Evolutionary conservation across 2,329 filamentous ascomycete genomes (phyloP).

Genomic region (Cryphonectria naterciae): DNA sequence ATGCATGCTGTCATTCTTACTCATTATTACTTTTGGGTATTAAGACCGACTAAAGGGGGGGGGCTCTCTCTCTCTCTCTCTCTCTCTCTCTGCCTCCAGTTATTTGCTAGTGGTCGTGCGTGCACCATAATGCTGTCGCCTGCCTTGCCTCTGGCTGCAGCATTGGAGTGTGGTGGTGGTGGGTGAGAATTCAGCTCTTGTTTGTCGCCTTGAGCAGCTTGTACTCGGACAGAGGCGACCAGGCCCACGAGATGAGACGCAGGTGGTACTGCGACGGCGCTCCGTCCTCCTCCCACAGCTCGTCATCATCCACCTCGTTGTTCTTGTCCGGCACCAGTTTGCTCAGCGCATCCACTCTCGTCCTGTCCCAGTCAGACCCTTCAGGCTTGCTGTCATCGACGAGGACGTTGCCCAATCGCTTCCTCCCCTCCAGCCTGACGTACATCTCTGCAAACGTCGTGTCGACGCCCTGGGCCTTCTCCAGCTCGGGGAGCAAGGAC

Average conservation of each 20-base stretch:
- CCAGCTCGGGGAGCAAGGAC: constrained; percentile 19
- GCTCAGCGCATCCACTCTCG: constrained; percentile 24
- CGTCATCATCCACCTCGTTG: constrained; percentile 12
- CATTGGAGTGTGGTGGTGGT: no score
- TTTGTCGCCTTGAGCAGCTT: constrained; percentile 24
- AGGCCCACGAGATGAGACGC: constrained; percentile 28
- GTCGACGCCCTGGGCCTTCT: constrained; percentile 22
- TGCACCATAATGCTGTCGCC: not conserved
- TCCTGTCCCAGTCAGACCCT: constrained; percentile 27
- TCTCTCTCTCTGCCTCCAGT: not conserved
- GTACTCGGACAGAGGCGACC: constrained; percentile 28
- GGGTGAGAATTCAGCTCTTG: constrained; percentile 1
- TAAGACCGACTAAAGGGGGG: not conserved
- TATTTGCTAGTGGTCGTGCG: no score
- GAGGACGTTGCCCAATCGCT: constrained; percentile 27
- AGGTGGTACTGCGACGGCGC: constrained; percentile 22
- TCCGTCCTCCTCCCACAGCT: constrained; percentile 25
- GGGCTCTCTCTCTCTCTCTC: not conserved
- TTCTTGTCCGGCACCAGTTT: constrained; percentile 16
- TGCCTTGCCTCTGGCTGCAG: not conserved
- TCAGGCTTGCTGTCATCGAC: constrained; percentile 26
- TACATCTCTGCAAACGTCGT: constrained; percentile 27
- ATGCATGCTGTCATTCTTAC: not conserved
- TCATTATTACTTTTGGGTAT: not conserved
- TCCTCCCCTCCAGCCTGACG: constrained; percentile 23